Evolutionary conservation across 352 stramenopile genomes (phyloP).

Genomic region (Pythium myriotylum): DNA sequence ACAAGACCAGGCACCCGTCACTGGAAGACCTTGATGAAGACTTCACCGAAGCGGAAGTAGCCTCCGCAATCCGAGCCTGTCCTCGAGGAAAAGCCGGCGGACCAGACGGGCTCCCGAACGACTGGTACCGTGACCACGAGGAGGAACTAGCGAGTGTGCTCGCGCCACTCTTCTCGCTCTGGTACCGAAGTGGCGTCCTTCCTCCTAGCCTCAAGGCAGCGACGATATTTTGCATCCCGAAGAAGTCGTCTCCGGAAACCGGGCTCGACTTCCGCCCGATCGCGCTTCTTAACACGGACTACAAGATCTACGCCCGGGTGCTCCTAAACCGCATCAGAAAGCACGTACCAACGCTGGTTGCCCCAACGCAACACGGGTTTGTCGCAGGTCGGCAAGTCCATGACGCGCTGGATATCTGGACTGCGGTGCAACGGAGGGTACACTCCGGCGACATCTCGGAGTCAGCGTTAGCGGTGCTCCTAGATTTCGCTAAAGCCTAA

Average conservation of each 20-base stretch:
- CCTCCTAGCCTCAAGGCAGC: slow-evolving; percentile 1
- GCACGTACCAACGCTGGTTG: neutral
- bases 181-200: neutral
- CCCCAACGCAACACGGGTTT: neutral
- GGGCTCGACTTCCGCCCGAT: neutral
- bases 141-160: neutral
- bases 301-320: neutral
- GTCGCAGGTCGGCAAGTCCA: neutral
- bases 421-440: neutral
- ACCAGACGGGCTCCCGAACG: neutral
- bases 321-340: neutral
- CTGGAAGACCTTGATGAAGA: too few species aligned
- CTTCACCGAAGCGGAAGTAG: too few species aligned
- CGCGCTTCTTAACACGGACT: slow-evolving; percentile 1
- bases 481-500: slow-evolving; percentile 1
- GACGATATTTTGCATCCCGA: neutral
- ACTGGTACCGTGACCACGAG: neutral
- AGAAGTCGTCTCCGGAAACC: neutral
- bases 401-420: neutral
- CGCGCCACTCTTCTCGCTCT: neutral
- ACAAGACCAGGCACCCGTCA: too few species aligned
- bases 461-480: neutral
- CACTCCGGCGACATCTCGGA: neutral
- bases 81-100: too few species aligned
- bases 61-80: too few species aligned